Evolutionary conservation across 2,329 filamentous ascomycete species (phyloP), one percentile per base, ranked within the genome.

Genomic region (Macrophomina tecta): DNA sequence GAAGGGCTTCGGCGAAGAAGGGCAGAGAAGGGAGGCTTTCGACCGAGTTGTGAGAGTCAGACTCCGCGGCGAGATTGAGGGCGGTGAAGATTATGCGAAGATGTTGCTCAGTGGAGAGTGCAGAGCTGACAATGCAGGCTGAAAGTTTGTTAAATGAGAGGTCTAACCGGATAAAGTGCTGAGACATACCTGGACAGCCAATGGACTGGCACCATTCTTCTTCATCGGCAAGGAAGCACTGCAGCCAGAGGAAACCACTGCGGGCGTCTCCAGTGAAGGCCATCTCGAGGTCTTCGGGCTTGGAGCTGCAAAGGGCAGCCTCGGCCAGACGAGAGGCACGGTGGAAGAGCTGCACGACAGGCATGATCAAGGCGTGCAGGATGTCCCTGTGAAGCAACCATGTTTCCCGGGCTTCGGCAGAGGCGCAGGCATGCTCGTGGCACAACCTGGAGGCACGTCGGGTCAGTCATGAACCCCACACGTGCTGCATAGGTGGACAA

Each of bases 311-410:
- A 9, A 87, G 79, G 1, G 81, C 82, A 28, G 80, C 80, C 36
- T 82, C 78, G 2, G 86, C 86, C 38, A 87, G 79, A 0, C 79
- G 79, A 36, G 82, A 82, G n/a, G 86, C 85, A 69, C 85, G 84
- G 67, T 82, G 80, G 75, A 85, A 85, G 64, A 88, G 81, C 68
- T 86, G 80, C 40, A 86, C 84, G 8, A 88, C 77, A n/a, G 86
- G 86, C 60, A 86, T 82, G 63, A 87, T 80, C 14, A 88, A 79
- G 40, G 85, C 85, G 70, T 88, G 86, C 64, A 87, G 82, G 64
- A 88, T 82, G 68, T 88, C 85, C 72, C 86, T 85, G 69, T 87
- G 85, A 23, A 87, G 79, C 14, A 85, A 75, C 79, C 80, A 84
- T 65, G 76, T 76, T 48, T 79, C 75, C 40, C 75, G 72, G 23